phyloP scores from a whole-genome alignment of 306 rosid genomes.

The Pterocarpus macrocarpus region DNA sequence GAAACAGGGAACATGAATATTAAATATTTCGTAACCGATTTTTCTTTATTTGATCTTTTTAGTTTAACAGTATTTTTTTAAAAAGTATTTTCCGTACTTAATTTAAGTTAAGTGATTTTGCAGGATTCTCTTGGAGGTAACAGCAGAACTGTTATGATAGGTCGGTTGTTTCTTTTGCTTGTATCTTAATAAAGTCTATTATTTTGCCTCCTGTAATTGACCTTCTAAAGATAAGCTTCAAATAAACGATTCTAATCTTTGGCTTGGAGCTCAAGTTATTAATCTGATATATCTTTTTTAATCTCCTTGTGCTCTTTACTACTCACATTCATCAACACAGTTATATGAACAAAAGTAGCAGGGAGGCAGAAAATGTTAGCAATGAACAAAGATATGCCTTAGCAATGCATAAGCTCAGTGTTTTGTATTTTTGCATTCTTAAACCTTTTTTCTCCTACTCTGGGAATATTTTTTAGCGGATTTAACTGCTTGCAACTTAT shows the following conservation, averaged over 20 bases:
- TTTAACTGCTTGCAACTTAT: conserved; percentile 34
- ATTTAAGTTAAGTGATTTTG: conserved; percentile 53
- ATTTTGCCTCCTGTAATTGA: not conserved
- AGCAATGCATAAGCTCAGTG: conserved; percentile 9
- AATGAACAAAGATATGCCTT: conserved; percentile 23
- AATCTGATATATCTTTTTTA: not conserved
- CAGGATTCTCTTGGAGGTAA: conserved; percentile 99
- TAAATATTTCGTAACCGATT: conserved; percentile 11
- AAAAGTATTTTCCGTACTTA: conserved; percentile 22
- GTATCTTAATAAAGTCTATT: not conserved
- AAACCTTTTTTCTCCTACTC: conserved; percentile 11
- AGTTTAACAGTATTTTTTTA: not conserved
- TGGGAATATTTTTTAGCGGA: conserved; percentile 32
- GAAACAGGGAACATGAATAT: conserved; percentile 30
- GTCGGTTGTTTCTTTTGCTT: conserved; percentile 52
- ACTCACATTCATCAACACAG: not conserved
- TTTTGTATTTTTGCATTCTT: conserved; percentile 26
- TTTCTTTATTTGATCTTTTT: conserved; percentile 22
- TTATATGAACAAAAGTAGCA: conserved; percentile 3
- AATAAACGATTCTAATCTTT: conserved; percentile 22
- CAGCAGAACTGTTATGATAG: conserved; percentile 99
- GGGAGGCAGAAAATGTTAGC: conserved; percentile 40
- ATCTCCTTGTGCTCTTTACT: not conserved
- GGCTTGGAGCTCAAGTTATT: conserved; percentile 27
- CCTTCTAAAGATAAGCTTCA: not conserved